Evolutionary conservation across 768 basidiomycete species (phyloP).

Genomic region (Macrolepiota dolichaula): DNA sequence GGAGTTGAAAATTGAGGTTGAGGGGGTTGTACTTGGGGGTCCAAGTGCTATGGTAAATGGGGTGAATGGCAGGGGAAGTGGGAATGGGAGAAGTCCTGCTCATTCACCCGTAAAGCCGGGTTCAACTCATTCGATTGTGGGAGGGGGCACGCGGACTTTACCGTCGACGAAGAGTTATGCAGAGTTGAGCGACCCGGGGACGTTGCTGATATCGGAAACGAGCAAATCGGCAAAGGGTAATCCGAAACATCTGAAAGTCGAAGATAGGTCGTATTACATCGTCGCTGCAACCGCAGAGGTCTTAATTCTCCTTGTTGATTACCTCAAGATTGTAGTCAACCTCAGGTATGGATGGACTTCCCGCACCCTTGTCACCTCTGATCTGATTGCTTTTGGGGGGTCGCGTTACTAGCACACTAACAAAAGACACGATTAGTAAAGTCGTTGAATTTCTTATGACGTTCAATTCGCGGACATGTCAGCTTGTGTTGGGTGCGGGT

Average conservation of each 20-base stretch:
- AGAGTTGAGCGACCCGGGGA: not conserved
- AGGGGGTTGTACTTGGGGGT: slow-evolving; percentile 22
- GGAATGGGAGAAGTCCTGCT: not conserved
- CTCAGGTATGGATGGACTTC: slow-evolving; percentile 28
- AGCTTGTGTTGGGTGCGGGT: slow-evolving; percentile 96
- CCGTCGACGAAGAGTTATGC: slow-evolving; percentile 8
- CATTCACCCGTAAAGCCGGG: not conserved
- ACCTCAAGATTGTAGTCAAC: slow-evolving; percentile 85
- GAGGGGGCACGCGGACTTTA: not conserved
- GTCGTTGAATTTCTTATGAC: slow-evolving; percentile 95
- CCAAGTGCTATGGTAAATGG: slow-evolving; percentile 1
- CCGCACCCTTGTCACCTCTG: not conserved
- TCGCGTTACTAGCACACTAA: slow-evolving; percentile 54
- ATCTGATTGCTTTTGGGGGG: not conserved
- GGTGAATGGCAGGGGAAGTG: not conserved
- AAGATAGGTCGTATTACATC: slow-evolving; percentile 80
- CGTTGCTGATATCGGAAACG: not conserved
- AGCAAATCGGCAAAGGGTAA: slow-evolving; percentile 5
- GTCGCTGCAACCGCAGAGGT: slow-evolving; percentile 83
- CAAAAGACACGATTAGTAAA: slow-evolving; percentile 92
- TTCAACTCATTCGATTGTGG: not conserved
- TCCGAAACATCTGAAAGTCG: slow-evolving; percentile 68
- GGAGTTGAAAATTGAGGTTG: slow-evolving; percentile 48
- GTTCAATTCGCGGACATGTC: slow-evolving; percentile 97
- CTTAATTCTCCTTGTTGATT: slow-evolving; percentile 73